Percentiles rank a stretch among this genome's conserved stretches.
Conservation (phyloP, 2,329 filamentous ascomycete species). For the Colletotrichum sp. region DNA sequence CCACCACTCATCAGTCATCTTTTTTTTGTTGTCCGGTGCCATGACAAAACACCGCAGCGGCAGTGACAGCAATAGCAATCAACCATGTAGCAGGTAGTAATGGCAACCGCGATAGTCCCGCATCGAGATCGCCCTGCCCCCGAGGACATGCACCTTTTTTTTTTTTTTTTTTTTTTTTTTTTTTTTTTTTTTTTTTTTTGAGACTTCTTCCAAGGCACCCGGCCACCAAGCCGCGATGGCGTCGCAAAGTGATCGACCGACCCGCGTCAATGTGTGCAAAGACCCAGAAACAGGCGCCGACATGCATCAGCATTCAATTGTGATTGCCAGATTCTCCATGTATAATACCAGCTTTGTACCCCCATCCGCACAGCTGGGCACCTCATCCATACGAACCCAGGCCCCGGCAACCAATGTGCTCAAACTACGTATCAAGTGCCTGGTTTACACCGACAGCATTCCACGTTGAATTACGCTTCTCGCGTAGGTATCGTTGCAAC, state of each 20-base stretch:
- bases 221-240: neutral
- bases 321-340: slow-evolving; percentile 1
- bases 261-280: neutral
- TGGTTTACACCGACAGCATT: neutral
- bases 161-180: too few relatives aligned
- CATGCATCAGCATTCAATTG: neutral
- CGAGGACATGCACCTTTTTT: neutral
- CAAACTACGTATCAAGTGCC: neutral
- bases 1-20: neutral
- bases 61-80: neutral
- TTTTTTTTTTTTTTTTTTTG: neutral
- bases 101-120: neutral
- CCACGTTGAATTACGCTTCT: neutral
- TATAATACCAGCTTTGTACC: neutral
- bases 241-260: neutral
- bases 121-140: neutral
- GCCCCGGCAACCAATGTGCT: neutral
- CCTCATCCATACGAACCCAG: neutral
- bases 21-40: neutral
- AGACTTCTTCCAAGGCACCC: neutral
- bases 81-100: neutral
- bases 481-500: neutral
- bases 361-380: neutral
- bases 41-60: neutral
- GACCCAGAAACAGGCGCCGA: neutral